These are phyloP conservation scores for Mycena leptocephala DNA, from an alignment of 768 basidiomycete genomes.

Conservation along the genomic window DNA sequence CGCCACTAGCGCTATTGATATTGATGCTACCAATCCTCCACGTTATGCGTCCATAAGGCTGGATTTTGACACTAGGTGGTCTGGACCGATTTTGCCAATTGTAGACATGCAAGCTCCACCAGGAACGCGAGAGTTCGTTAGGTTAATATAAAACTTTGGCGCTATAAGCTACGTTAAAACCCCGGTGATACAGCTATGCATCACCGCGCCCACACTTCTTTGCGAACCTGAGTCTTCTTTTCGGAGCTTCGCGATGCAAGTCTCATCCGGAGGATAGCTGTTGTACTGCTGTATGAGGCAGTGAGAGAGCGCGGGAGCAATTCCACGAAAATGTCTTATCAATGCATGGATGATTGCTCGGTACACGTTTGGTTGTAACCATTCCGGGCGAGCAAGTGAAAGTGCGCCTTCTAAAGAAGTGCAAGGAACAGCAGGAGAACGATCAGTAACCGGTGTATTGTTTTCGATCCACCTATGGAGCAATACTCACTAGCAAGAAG, in stretches of 20 bases:
- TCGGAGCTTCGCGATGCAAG: not conserved
- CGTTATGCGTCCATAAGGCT: slow-evolving; percentile 3
- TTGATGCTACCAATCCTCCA: not conserved
- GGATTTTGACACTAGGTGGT: not conserved
- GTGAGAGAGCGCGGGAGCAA: not conserved
- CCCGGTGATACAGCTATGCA: not conserved
- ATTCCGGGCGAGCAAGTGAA: not conserved
- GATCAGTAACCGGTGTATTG: not conserved
- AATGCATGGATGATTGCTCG: not conserved
- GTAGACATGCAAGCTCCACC: not conserved
- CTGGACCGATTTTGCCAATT: not conserved
- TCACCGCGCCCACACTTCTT: not conserved
- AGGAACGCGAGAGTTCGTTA: not conserved
- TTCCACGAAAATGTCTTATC: not conserved
- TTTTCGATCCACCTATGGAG: not conserved
- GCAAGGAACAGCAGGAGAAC: not conserved
- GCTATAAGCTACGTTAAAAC: not conserved
- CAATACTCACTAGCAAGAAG: slow-evolving; percentile 2
- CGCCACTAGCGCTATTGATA: not conserved
- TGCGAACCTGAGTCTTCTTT: not conserved
- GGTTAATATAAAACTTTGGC: not conserved
- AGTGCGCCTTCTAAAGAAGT: too few species aligned
- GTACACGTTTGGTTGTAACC: not conserved
- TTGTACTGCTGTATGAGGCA: not conserved
- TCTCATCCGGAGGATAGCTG: not conserved